A percentile compares a stretch with the other conserved stretches of the same genome.
These are phyloP conservation scores for Corchorus olitorius DNA, from an alignment of 345 rosid genomes.

Conservation along the genomic window DNA sequence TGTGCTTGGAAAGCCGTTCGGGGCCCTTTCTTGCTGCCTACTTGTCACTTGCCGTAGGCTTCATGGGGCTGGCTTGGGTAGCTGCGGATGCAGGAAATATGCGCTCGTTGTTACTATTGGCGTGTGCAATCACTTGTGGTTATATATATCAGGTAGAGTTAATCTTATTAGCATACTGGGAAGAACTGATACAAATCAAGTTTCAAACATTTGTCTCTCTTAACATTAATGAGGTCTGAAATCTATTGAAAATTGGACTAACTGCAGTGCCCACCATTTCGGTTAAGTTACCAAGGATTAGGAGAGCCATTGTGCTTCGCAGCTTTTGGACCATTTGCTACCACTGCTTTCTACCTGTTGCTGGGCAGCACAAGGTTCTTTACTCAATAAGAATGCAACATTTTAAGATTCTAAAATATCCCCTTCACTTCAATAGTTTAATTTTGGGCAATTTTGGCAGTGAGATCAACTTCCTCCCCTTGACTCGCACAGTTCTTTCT, in stretches of 20 bases:
- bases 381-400: background rate
- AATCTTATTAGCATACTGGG: conserved; percentile 2
- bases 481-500: conserved; percentile 58
- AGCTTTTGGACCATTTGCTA: conserved; percentile 96
- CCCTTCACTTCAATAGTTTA: background rate
- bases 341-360: conserved; percentile 75
- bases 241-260: background rate
- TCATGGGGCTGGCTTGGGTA: conserved; percentile 63
- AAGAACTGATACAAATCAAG: background rate
- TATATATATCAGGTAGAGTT: conserved; percentile 74
- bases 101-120: conserved; percentile 60
- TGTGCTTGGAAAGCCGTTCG: conserved; percentile 55
- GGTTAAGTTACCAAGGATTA: conserved; percentile 86
- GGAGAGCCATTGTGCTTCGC: conserved; percentile 96
- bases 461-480: conserved; percentile 40
- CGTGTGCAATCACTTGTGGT: conserved; percentile 70
- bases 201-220: background rate
- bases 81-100: conserved; percentile 53
- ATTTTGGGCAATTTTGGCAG: conserved; percentile 40
- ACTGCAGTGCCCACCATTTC: conserved; percentile 87
- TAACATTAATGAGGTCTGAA: background rate
- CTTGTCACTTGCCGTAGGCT: conserved; percentile 51
- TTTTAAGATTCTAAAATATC: background rate
- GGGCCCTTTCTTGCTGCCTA: conserved; percentile 64
- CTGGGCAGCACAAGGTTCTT: conserved; percentile 61